These are phyloP conservation scores for Gyromitra esculenta DNA, from an alignment of 2,329 filamentous ascomycete genomes.

Conservation along the genomic window DNA sequence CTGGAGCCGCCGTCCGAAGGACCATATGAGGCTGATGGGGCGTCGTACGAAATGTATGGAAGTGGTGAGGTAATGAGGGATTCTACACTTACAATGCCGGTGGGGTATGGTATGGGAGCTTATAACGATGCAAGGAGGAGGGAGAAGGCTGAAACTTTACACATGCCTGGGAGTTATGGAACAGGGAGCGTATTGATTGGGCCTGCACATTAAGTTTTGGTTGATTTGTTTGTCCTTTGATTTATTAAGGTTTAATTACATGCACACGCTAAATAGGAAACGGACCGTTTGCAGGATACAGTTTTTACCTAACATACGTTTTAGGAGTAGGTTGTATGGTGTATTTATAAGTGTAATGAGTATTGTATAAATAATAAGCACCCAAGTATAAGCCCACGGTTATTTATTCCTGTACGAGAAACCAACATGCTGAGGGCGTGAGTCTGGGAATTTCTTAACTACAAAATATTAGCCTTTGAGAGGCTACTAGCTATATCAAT, in stretches of 20 bases:
- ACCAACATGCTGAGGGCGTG: background rate
- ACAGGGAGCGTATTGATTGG: background rate
- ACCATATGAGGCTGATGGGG: background rate
- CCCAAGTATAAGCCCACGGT: background rate
- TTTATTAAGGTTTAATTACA: background rate
- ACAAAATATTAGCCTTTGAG: background rate
- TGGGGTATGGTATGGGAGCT: background rate
- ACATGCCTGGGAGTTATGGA: slow-evolving; percentile 8
- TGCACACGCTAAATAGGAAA: background rate
- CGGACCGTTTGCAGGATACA: background rate
- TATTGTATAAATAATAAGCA: background rate
- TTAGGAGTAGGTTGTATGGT: background rate
- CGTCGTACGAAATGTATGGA: slow-evolving; percentile 14
- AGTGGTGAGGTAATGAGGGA: slow-evolving; percentile 3
- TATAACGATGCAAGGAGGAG: background rate
- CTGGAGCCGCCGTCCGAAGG: background rate
- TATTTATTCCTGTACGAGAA: background rate
- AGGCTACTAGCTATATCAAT: no score
- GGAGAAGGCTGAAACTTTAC: background rate
- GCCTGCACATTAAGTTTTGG: background rate
- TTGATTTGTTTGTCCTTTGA: background rate
- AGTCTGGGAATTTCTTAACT: background rate
- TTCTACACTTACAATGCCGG: background rate
- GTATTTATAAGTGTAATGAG: background rate
- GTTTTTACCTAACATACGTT: background rate